Percentiles rank a stretch among this genome's conserved stretches.
Evolutionary conservation across 108 stramenopile species (phyloP).

Genomic region (Hondaea fermentalgiana): DNA sequence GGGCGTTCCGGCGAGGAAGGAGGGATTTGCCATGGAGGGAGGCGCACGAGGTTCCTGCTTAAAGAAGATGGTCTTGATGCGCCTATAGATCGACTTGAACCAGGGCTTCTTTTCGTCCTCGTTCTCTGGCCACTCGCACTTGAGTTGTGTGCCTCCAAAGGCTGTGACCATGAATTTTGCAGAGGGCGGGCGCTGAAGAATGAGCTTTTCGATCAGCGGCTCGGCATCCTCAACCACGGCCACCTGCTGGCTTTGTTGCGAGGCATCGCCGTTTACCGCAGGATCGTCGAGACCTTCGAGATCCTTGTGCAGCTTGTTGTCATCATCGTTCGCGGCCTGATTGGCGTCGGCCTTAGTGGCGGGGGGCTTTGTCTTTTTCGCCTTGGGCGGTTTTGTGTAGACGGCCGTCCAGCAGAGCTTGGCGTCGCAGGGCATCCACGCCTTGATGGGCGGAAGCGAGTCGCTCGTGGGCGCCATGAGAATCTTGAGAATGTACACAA

Average conservation of each 20-base stretch:
- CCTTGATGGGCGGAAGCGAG: slow-evolving; percentile 32
- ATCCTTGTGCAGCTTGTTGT: background rate
- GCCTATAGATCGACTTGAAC: background rate
- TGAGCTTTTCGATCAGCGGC: background rate
- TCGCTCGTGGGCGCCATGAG: slow-evolving; percentile 52
- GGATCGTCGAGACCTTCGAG: background rate
- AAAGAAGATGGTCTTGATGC: slow-evolving; percentile 14
- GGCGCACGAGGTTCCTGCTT: slow-evolving; percentile 41
- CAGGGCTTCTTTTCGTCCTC: background rate
- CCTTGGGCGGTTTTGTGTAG: background rate
- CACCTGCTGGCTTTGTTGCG: background rate
- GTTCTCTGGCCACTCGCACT: slow-evolving; percentile 9
- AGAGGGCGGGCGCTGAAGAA: background rate
- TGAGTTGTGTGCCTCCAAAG: background rate
- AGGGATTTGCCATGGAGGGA: slow-evolving; percentile 49
- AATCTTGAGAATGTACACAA: slow-evolving; percentile 90
- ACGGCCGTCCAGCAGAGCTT: slow-evolving; percentile 30
- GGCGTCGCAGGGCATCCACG: slow-evolving; percentile 40
- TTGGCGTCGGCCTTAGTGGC: background rate
- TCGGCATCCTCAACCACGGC: background rate
- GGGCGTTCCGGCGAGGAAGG: slow-evolving; percentile 37
- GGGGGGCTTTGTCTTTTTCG: background rate
- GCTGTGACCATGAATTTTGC: background rate
- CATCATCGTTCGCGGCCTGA: background rate
- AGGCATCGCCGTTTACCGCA: background rate